Base-by-base conservation (phyloP, 164 flowering plant genomes). In the Liriodendron chinense region DNA sequence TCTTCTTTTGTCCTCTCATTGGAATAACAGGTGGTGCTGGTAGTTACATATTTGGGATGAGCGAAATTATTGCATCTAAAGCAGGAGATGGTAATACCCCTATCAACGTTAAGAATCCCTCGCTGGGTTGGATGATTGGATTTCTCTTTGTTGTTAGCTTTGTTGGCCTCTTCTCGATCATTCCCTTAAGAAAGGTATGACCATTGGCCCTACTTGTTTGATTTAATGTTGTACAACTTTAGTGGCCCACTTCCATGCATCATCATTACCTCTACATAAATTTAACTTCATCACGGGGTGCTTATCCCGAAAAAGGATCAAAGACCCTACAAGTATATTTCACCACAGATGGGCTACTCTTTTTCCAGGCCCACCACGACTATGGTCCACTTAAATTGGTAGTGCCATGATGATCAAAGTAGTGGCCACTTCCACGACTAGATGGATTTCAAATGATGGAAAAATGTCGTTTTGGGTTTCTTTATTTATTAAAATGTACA, bases 91-190 rank as follows among this genome's bases (percentile, higher is more conserved):
- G 61, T 9, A 75, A 73, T 16, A 72, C 65, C 2, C 23, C 82
- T 22, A 12, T 56, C 18, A 82, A 79, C 70, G 59, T 75, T 7
- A 87, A 91, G 79, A 68, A 80, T 16, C 92, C 84, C 0, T 2
- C n/a, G 0, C 24, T 89, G 47, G 79, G 80, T 62, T 91, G 95
- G 93, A 83, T 91, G 73, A 84, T 85, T 71, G 84, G 81, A 0
- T 90, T 90, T 65, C 85, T 86, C 24, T 87, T 86, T 63, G 76
- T 77, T 24, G 91, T 86, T 26, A 89, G 90, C 80, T 90, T 90
- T 78, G 74, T 90, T 56, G 92, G 94, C 21, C 83, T 90, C 53
- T 86, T 86, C 78, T 84, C 89, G 1, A 80, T 89, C 22, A 82
- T 89, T 1, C 89, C 94, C 26, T 81, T 91, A 0, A 77, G 91